phyloP scores from a whole-genome alignment of 2,329 filamentous ascomycete species.

The Xylariaceae sp. region DNA sequence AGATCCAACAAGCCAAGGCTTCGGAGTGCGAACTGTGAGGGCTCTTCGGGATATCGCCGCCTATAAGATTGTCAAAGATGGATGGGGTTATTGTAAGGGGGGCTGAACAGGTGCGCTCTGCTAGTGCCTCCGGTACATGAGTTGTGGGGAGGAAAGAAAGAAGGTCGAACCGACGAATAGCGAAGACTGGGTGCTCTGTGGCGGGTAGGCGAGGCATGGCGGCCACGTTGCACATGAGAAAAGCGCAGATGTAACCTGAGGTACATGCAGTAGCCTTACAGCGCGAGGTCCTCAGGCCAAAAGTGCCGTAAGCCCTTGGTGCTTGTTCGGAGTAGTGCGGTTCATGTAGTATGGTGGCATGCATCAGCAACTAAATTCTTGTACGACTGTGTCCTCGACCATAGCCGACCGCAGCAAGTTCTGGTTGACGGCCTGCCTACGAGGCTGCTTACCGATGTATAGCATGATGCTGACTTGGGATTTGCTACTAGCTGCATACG shows the following conservation, averaged over 20 bases:
- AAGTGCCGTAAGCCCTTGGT: conserved; percentile 13
- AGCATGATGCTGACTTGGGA: conserved; percentile 2
- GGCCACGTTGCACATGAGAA: conserved; percentile 24
- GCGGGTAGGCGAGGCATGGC: conserved; percentile 24
- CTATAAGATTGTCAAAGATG: neutral
- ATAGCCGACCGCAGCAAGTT: too few species aligned
- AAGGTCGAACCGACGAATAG: conserved; percentile 6
- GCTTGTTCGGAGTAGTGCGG: conserved; percentile 1
- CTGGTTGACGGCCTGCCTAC: too few species aligned
- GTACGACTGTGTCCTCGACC: neutral
- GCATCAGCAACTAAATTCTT: conserved; percentile 1
- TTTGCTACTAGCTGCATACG: conserved; percentile 10
- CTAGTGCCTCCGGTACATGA: conserved; percentile 13
- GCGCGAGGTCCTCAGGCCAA: conserved; percentile 14
- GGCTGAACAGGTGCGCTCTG: conserved; percentile 21
- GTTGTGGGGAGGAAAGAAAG: conserved; percentile 7
- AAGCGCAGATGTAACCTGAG: conserved; percentile 10
- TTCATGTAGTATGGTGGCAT: conserved; percentile 1
- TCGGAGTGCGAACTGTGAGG: conserved; percentile 22
- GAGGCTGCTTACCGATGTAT: conserved; percentile 15
- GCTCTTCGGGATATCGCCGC: conserved; percentile 4
- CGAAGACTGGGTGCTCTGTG: conserved; percentile 13
- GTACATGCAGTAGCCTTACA: conserved; percentile 22
- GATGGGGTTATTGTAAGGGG: conserved; percentile 11
- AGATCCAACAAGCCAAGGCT: conserved; percentile 9